Evolutionary conservation across 345 rosid species (phyloP).

Genomic region (Citrus medica): DNA sequence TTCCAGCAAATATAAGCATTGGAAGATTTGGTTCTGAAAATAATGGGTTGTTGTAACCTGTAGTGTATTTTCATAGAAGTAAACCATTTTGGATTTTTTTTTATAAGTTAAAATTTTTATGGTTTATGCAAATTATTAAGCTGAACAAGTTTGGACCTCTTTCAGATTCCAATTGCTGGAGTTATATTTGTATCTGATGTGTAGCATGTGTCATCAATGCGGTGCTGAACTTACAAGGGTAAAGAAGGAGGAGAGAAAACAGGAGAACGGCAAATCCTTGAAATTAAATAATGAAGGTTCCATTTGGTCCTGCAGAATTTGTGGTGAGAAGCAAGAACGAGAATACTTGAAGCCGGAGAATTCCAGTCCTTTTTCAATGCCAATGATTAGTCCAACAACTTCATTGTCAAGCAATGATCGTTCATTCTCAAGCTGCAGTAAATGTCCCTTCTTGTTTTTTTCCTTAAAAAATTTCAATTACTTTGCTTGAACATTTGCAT

Average conservation of each 20-base stretch:
- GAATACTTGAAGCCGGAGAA: slow-evolving; percentile 25
- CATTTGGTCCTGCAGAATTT: slow-evolving; percentile 42
- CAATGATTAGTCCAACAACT: slow-evolving; percentile 56
- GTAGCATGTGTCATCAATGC: slow-evolving; percentile 47
- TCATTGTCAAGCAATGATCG: slow-evolving; percentile 61
- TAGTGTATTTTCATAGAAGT: not conserved
- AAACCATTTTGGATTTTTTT: not conserved
- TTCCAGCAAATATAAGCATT: not conserved
- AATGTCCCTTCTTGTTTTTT: slow-evolving; percentile 9
- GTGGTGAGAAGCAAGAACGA: slow-evolving; percentile 43
- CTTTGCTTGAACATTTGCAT: not conserved
- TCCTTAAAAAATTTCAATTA: not conserved
- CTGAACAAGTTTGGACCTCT: slow-evolving; percentile 15
- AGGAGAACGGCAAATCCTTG: slow-evolving; percentile 24
- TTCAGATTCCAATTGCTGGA: slow-evolving; percentile 9
- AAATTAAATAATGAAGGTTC: slow-evolving; percentile 28
- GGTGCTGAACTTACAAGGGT: slow-evolving; percentile 30
- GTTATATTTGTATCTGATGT: slow-evolving; percentile 26
- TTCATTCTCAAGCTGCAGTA: slow-evolving; percentile 67
- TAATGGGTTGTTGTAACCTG: not conserved
- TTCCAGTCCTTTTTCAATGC: slow-evolving; percentile 25
- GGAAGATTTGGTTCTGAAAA: not conserved
- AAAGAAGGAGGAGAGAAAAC: slow-evolving; percentile 28
- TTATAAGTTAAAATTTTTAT: not conserved
- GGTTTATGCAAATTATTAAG: slow-evolving; percentile 17